Base-by-base conservation (phyloP, 2,329 filamentous ascomycete genomes). In the Penicillium brasilianum region DNA sequence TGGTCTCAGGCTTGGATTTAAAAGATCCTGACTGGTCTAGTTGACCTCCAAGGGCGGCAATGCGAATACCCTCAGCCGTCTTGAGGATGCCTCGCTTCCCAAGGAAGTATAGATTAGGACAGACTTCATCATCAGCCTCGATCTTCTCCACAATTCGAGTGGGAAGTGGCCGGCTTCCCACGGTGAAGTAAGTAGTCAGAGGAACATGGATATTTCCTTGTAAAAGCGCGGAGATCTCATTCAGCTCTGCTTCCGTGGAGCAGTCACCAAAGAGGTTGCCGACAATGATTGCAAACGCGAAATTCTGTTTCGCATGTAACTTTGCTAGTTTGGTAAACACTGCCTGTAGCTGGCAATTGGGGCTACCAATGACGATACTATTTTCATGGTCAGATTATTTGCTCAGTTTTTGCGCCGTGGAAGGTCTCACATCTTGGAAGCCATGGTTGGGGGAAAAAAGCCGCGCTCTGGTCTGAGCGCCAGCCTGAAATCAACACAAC, bases 51-150 rank as follows among this genome's bases (percentile, higher is more conserved):
- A 99, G 83, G 0, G 91, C 84, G n/a, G 94, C 91, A 63, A 99
- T 93, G 54, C 90, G 88, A 49, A 98, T 83, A 1, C 93, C 94
- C 66, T 97, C 93, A 0, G 91, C 90, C 0, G 94, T 98, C 75
- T 95, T 98, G 55, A 92, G 90, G 14, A 90, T 88, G 63, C 91
- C 92, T 70, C 92, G 89, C 77, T 95, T 96, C 59, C 91, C 93
- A 0, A 99, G 85, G 71, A 90, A 96, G 77, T 92, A 91, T 11
- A 99, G 85, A 73, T 99, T 98, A n/a, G 89, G 85, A 74, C 93
- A 97, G 18, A 99, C 84, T 70, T 90, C 87, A 64, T 84, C 89
- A 64, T 90, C 87, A 36, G 85, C 84, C 72, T 92, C 85, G 55
- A 98, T 84, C 74, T 88, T 93, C 71, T 90, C 86, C 20, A 90